Base-by-base conservation (phyloP, 768 basidiomycete genomes). In the Hygrocybe punicea region DNA sequence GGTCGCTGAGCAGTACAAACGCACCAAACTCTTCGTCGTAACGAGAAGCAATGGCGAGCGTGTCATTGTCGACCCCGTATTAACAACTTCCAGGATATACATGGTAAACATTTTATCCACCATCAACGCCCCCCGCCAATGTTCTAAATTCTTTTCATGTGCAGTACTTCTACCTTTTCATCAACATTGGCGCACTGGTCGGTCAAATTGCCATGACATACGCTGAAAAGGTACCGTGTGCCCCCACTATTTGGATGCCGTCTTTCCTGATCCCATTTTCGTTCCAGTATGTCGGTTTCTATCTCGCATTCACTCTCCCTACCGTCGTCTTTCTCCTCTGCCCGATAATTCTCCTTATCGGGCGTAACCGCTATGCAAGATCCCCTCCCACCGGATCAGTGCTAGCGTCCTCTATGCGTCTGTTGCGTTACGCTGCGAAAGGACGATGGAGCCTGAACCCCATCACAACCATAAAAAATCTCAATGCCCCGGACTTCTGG, bases 141-240 rank as follows among this genome's bases (percentile, higher is more conserved):
- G 14, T 11, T 35, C 34, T 39, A 39, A 23, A 24, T 35, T 16
- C 44, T 10, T 46, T 21, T 55, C 19, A 10, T 49, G 50, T 57
- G 5, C 50, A 82, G 81, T 84, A 84, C 62, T 85, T 85, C 68
- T 88, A 88, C 67, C 73, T 84, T 48, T 87, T 86, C 69, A 86
- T 87, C 66, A 90, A 90, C 67, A 68, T 88, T 51, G 89, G 89
- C 2, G 82, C 89, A 0, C 72, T 89, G 21, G 59, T 83, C 35
- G 89, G 86, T 19, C 86, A 87, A 67, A 80, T 89, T 40, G 68
- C 73, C 16, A 88, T 87, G 87, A 79, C 84, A 0, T 88, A 85
- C 63, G 74, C 84, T 19, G 82, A 85, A 67, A 84, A 83, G 74
- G 80, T 83, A 66, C 4, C 25, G 25, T 59, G 46, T n/a, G 33